Evolutionary conservation across 352 stramenopile species (phyloP).

Genomic region (Globisporangium recalcitrans): DNA sequence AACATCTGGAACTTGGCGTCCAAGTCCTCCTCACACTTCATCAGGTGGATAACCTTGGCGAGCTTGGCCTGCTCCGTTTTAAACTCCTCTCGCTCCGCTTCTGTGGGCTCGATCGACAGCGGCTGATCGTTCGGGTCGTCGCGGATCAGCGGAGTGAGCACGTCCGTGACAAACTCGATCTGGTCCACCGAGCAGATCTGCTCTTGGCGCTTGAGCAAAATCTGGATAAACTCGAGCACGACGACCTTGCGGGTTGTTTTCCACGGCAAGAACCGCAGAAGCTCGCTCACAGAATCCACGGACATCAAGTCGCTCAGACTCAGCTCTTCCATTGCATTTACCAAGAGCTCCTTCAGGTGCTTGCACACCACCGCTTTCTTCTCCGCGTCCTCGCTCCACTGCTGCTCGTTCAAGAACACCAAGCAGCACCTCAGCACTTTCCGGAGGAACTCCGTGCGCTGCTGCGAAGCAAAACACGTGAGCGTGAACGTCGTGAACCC

Average conservation of each 20-base stretch:
- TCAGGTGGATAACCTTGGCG: conserved; percentile 91
- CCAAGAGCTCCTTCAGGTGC: conserved; percentile 18
- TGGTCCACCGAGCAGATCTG: conserved; percentile 29
- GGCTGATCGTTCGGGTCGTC: conserved; percentile 53
- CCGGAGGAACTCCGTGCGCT: conserved; percentile 22
- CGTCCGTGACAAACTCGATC: conserved; percentile 49
- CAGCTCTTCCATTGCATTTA: conserved; percentile 21
- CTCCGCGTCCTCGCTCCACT: conserved; percentile 6
- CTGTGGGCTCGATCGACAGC: conserved; percentile 19
- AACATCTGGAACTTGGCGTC: conserved; percentile 57
- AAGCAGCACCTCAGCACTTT: conserved; percentile 29
- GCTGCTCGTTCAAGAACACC: conserved; percentile 23
- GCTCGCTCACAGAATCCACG: conserved; percentile 28
- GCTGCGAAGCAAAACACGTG: conserved; percentile 22
- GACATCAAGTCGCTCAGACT: conserved; percentile 34
- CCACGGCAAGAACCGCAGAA: conserved; percentile 47
- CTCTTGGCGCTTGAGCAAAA: conserved; percentile 38
- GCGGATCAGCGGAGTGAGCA: conserved; percentile 90
- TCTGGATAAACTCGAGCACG: conserved; percentile 40
- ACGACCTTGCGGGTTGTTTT: conserved; percentile 49
- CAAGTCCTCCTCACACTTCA: conserved; percentile 76
- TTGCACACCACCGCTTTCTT: background rate
- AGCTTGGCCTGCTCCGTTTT: conserved; percentile 89
- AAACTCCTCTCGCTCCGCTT: conserved; percentile 39
- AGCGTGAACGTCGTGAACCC: conserved; percentile 49